phyloP scores from a whole-genome alignment of 139 green algal species.

The Marvania coccoides region DNA sequence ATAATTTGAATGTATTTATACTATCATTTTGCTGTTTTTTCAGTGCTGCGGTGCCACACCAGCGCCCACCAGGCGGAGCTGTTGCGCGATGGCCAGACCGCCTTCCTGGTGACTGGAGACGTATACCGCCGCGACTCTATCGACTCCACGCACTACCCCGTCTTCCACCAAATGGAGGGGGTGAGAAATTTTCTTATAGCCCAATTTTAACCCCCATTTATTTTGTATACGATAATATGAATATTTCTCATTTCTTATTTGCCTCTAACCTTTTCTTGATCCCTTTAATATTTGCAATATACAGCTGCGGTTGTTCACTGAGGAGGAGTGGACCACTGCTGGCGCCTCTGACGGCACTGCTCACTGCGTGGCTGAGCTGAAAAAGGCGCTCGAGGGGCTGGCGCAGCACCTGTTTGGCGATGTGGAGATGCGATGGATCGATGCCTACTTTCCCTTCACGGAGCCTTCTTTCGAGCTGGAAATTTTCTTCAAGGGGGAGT shows the following conservation, averaged over 20 bases:
- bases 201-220: too few species aligned
- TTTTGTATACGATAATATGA: too few species aligned
- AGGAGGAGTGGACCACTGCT: slow-evolving; percentile 19
- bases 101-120: slow-evolving; percentile 94
- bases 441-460: slow-evolving; percentile 99
- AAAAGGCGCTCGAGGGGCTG: slow-evolving; percentile 83
- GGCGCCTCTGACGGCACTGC: slow-evolving; percentile 10
- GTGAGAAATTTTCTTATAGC: slow-evolving; percentile 50
- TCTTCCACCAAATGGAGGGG: slow-evolving; percentile 99
- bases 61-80: slow-evolving; percentile 80
- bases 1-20: background rate
- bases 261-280: too few species aligned
- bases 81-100: slow-evolving; percentile 61
- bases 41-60: slow-evolving; percentile 83
- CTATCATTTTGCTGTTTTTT: too few species aligned
- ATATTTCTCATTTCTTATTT: too few species aligned
- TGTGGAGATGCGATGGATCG: slow-evolving; percentile 86
- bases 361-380: slow-evolving; percentile 75
- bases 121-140: slow-evolving; percentile 95
- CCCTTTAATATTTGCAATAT: too few species aligned
- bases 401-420: slow-evolving; percentile 82
- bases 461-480: slow-evolving; percentile 96
- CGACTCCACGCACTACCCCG: slow-evolving; percentile 97
- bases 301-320: slow-evolving; percentile 44
- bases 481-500: slow-evolving; percentile 98